Conservation (phyloP, 371 early-diverging fungal genomes). For the Rhizomucor miehei region DNA sequence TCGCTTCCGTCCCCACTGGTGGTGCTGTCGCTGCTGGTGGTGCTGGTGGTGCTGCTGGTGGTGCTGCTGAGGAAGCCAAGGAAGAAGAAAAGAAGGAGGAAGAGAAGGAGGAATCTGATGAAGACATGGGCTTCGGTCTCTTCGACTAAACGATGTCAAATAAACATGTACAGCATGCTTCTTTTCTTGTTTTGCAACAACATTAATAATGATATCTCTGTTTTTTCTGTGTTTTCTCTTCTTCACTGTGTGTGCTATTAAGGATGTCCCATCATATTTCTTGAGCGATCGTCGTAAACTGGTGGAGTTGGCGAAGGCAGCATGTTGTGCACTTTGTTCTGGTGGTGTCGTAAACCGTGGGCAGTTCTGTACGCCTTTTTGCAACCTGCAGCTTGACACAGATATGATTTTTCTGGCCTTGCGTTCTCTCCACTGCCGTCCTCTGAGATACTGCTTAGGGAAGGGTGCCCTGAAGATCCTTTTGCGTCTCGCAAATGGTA, state of each 20-base stretch:
- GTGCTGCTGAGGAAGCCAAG: slow-evolving; percentile 50
- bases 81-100: slow-evolving; percentile 67
- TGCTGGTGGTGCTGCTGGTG: slow-evolving; percentile 52
- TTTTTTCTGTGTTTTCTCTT: too few species aligned
- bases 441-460: neutral
- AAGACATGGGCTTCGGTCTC: slow-evolving; percentile 56
- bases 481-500: slow-evolving; percentile 87
- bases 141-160: slow-evolving; percentile 31
- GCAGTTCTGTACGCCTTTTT: slow-evolving; percentile 45
- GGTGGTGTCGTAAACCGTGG: slow-evolving; percentile 44
- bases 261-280: too few species aligned
- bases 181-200: too few species aligned
- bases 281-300: too few species aligned
- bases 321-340: slow-evolving; percentile 22
- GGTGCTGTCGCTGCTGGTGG: slow-evolving; percentile 76
- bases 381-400: slow-evolving; percentile 41
- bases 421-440: neutral
- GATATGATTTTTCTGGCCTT: slow-evolving; percentile 24
- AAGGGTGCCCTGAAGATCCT: slow-evolving; percentile 51
- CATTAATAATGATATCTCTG: too few species aligned
- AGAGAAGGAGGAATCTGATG: slow-evolving; percentile 91
- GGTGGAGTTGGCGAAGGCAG: too few species aligned
- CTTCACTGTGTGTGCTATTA: too few species aligned
- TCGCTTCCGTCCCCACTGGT: slow-evolving; percentile 90
- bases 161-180: too few species aligned